These are phyloP conservation scores for Lentithecium fluviatile DNA, from an alignment of 495 filamentous ascomycete species.

Conservation along the genomic window DNA sequence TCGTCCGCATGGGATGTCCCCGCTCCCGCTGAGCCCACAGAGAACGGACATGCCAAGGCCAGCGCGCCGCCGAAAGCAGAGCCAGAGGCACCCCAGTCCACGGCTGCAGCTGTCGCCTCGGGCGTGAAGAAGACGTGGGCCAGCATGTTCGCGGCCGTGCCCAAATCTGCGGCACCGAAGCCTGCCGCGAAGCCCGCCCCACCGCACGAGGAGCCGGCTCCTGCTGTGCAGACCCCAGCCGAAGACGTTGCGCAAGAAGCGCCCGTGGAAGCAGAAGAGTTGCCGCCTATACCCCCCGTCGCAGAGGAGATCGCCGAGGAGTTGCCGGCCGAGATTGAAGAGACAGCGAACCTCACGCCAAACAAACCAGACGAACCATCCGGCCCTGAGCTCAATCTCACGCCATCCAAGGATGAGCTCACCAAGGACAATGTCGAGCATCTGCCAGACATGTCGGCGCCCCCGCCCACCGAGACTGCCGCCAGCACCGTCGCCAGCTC, in stretches of 20 bases:
- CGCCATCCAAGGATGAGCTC: constrained; percentile 76
- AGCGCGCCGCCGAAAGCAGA: constrained; percentile 39
- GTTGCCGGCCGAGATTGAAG: constrained; percentile 32
- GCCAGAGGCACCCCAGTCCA: constrained; percentile 48
- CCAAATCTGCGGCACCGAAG: constrained; percentile 44
- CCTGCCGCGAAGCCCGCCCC: constrained; percentile 30
- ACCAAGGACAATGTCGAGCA: constrained; percentile 91
- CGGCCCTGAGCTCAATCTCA: constrained; percentile 50
- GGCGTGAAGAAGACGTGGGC: constrained; percentile 61
- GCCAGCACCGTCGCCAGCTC: constrained; percentile 90
- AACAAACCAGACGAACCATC: constrained; percentile 13
- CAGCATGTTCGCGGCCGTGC: constrained; percentile 56
- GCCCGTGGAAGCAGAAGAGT: constrained; percentile 38
- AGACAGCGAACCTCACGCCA: constrained; percentile 43
- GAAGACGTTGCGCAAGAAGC: constrained; percentile 38
- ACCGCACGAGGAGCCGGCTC: constrained; percentile 8
- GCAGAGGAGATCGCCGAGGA: constrained; percentile 38
- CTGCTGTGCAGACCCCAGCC: constrained; percentile 36
- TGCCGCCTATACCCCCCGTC: constrained; percentile 35
- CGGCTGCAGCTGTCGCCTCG: constrained; percentile 47
- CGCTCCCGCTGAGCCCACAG: constrained; percentile 24
- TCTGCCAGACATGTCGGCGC: constrained; percentile 73
- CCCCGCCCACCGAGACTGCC: constrained; percentile 73
- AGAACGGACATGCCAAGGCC: constrained; percentile 20
- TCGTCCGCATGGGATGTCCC: constrained; percentile 41